Base-by-base conservation (phyloP, 1,284 basidiomycete genomes). In the Malassezia globosa region DNA sequence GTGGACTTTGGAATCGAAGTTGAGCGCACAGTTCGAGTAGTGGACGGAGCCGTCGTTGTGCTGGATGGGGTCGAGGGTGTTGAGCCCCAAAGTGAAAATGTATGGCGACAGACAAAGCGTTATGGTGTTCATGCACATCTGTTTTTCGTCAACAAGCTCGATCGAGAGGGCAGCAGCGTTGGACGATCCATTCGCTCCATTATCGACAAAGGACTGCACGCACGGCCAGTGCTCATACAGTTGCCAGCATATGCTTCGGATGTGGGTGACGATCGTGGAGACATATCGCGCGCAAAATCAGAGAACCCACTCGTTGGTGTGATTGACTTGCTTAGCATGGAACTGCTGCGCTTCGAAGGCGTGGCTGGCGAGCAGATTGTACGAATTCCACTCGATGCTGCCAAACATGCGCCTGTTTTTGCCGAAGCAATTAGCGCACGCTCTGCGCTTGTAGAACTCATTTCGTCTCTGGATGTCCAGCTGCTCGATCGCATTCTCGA, bases 1-100 rank as follows among this genome's bases (percentile, higher is more conserved):
- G 85, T 86, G 6, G 87, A 90, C 72, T 90, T 90, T 73, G 87
- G 86, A 2, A 88, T 90, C 83, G 87, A 90, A 63, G 87, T 90
- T 8, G 87, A 89, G 71, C 84, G 86, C 59, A 86, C 87, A 11
- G 86, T 87, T 63, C 80, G 87, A 14, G 83, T 90, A 7, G 81
- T 88, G 1, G 87, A 90, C 61, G 87, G 87, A 50, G 85, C 85
- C 4, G 81, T 90, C 13, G 83, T 90, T 14, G 73, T 90, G 16
- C 80, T 90, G 29, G 87, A 90, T 69, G 84, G 85, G 0, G 87
- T 90, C 0, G 87, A 89, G 72, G 87, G 87, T 4, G 87, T 89
- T 1, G 87, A 90, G 72, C 80, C 84, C 5, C 87, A 90, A 68
- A 90, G 87, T 0, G 84, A 81, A 63, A 84, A 83, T 37, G 87